Base-by-base conservation (phyloP, 1,284 basidiomycete genomes). In the Bjerkandera adusta region DNA sequence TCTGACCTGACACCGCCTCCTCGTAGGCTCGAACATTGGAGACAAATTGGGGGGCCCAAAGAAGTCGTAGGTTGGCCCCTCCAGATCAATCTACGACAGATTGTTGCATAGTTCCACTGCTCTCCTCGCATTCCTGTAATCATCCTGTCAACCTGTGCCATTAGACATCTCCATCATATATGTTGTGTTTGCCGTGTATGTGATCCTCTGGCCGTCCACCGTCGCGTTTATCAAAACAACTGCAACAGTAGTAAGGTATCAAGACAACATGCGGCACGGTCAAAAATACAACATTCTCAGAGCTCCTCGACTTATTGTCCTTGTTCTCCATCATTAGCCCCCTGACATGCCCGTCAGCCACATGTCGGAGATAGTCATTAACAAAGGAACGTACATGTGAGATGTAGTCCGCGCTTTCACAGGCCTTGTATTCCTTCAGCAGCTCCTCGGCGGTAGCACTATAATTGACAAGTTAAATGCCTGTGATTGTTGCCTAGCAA, bases 341-440 rank as follows among this genome's bases (percentile, higher is more conserved):
- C 60, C 60, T 62, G 41, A 12, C 21, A 11, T 36, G 39, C 32
- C 5, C 20, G 2, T 26, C 20, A 34, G 26, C 36, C 10, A 52
- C 18, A 16, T 26, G 43, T n/a, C 30, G 27, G 29, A 43, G 18
- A 11, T 4, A 16, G 20, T 39, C 16, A 48, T 25, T 15, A 27
- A 46, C 16, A 29, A 30, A 33, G 43, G 33, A 30, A 74, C 77
- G 50, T 51, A 86, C 87, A 62, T 88, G 90, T 57, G 83, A 77
- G 55, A 95, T 92, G 65, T 97, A 97, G 62, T 94, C 90, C 11
- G 89, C 77, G 61, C 85, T 92, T 68, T 96, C 92, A 64, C 91
- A 94, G 43, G 93, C 92, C 58, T 89, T 88, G 69, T 96, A 96
- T 62, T 96, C 92, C 55, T 92, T 90, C 51, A 93, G 69, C 16